Conservation (phyloP, 208 protist genomes). For the Borovskyia barvae region DNA sequence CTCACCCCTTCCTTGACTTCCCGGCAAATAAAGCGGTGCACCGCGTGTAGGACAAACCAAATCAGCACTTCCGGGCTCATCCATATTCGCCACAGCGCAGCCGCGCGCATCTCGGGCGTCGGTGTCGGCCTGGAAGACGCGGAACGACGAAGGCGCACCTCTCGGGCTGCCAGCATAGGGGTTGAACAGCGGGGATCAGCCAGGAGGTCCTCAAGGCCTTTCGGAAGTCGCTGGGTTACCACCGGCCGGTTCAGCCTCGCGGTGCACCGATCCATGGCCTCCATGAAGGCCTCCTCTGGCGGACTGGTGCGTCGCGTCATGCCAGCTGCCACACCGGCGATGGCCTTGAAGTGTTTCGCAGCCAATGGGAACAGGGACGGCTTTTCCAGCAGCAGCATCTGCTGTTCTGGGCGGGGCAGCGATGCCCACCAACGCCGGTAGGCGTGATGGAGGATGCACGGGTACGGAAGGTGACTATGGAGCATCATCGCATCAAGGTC, state of each 20-base stretch:
- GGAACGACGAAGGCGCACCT: not conserved
- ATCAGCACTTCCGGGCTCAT: slow-evolving; percentile 23
- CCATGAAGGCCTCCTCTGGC: slow-evolving; percentile 53
- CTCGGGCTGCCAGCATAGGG: slow-evolving; percentile 4
- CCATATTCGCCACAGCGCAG: slow-evolving; percentile 6
- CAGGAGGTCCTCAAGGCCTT: slow-evolving; percentile 23
- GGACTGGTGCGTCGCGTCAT: slow-evolving; percentile 26
- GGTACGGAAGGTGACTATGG: slow-evolving; percentile 89
- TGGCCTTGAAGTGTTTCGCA: slow-evolving; percentile 9
- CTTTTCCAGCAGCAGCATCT: too few relatives aligned
- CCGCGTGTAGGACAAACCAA: slow-evolving; percentile 27
- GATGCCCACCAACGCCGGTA: slow-evolving; percentile 38
- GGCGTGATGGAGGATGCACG: slow-evolving; percentile 79
- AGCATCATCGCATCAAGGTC: slow-evolving; percentile 30
- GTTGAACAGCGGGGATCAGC: slow-evolving; percentile 27
- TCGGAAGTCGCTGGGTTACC: slow-evolving; percentile 18
- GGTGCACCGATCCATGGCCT: slow-evolving; percentile 57
- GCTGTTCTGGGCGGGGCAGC: not conserved
- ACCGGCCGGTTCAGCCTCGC: slow-evolving; percentile 41
- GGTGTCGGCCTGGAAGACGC: not conserved
- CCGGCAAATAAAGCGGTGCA: slow-evolving; percentile 7
- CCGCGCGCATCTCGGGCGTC: not conserved
- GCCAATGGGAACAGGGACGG: slow-evolving; percentile 18
- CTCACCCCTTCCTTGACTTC: not conserved
- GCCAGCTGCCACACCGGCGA: slow-evolving; percentile 6